A percentile compares a stretch with the other conserved stretches of the same genome.
These are phyloP conservation scores for Hypoxylon sp. DNA, from an alignment of 2,329 filamentous ascomycete genomes.

Conservation along the genomic window DNA sequence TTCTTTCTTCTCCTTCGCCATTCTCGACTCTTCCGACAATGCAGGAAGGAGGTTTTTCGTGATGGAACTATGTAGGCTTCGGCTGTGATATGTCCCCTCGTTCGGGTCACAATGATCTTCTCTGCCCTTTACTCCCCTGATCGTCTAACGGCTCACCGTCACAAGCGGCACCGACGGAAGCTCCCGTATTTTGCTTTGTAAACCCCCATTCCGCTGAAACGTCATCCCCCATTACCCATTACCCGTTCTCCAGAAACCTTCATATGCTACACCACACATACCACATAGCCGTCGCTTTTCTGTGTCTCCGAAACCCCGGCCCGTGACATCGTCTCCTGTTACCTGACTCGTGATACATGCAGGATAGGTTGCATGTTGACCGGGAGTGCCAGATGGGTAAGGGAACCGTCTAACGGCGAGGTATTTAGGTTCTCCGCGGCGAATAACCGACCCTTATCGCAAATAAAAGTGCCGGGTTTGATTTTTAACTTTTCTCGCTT, in stretches of 20 bases:
- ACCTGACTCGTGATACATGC: slow-evolving; percentile 2
- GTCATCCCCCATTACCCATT: neutral
- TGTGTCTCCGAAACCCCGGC: no score
- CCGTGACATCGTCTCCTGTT: neutral
- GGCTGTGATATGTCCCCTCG: neutral
- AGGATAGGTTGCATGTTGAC: slow-evolving; percentile 2
- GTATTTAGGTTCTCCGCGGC: slow-evolving; percentile 3
- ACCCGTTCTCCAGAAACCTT: neutral
- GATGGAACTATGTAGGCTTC: neutral
- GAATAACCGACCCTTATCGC: neutral
- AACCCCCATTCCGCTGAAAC: neutral
- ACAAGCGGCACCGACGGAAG: slow-evolving; percentile 3
- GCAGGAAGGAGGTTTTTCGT: neutral
- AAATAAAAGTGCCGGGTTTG: neutral
- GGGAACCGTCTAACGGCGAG: neutral
- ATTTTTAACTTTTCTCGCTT: neutral
- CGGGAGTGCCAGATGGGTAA: slow-evolving; percentile 5
- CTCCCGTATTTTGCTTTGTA: neutral
- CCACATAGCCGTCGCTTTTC: neutral
- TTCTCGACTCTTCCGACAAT: neutral
- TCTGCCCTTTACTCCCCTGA: neutral
- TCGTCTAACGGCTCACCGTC: neutral
- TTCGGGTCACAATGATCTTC: neutral
- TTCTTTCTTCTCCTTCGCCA: no score
- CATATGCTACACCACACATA: neutral